These are phyloP conservation scores for Pezicula radicicola DNA, from an alignment of 2,329 filamentous ascomycete species.

Conservation along the genomic window DNA sequence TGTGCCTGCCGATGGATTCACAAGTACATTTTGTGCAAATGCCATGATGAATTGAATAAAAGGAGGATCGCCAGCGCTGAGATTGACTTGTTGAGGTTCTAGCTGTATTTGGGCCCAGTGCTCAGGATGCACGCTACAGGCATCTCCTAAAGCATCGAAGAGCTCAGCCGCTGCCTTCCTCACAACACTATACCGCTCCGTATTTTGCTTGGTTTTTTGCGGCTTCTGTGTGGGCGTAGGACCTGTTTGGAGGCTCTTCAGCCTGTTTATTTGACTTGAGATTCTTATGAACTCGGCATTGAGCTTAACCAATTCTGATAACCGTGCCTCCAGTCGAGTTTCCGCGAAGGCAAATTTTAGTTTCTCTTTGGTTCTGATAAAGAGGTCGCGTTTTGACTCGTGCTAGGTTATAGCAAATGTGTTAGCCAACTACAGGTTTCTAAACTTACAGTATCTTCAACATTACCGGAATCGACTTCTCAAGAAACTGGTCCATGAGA, in stretches of 20 bases:
- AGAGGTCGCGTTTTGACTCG: not conserved
- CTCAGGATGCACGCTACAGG: not conserved
- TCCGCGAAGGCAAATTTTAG: conserved; percentile 1
- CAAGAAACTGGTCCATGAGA: not conserved
- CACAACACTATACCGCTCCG: not conserved
- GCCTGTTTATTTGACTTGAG: not conserved
- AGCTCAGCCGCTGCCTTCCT: not conserved
- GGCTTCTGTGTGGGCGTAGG: not conserved
- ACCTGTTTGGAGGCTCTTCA: not conserved
- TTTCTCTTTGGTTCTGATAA: not conserved
- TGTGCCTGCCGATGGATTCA: not conserved
- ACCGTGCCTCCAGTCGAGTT: not conserved
- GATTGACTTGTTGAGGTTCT: not conserved
- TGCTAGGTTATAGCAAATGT: not conserved
- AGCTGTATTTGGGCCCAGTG: not conserved
- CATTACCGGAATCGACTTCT: not conserved
- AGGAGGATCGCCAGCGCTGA: not conserved
- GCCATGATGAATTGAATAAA: conserved; percentile 2
- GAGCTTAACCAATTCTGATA: not conserved
- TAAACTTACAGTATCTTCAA: no score
- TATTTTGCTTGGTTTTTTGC: not conserved
- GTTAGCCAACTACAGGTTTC: not conserved
- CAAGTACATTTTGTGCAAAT: not conserved
- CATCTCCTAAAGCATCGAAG: not conserved
- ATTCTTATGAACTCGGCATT: not conserved